These are phyloP conservation scores for Blastocystis sp. DNA, from an alignment of 352 stramenopile genomes.

Conservation along the genomic window DNA sequence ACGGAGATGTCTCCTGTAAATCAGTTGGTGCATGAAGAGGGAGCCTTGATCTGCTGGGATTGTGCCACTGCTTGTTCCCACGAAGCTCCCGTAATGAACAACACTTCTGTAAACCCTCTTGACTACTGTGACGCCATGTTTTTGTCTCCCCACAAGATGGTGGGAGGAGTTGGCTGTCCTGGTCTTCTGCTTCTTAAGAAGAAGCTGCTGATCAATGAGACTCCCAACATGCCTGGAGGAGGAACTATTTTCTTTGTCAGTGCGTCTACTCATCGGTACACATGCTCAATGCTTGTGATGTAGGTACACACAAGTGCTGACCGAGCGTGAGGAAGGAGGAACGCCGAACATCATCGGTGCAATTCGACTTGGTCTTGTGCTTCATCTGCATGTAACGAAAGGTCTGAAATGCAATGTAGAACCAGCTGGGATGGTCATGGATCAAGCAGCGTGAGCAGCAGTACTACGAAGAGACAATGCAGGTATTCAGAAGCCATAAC, in stretches of 20 bases:
- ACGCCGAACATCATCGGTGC: constrained; percentile 86
- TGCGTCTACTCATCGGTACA: constrained; percentile 72
- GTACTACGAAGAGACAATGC: constrained; percentile 65
- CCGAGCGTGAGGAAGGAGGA: constrained; percentile 86
- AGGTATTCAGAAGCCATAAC: constrained; percentile 67
- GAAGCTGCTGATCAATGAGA: constrained; percentile 69
- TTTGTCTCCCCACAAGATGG: constrained; percentile 89
- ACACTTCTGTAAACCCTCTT: constrained; percentile 66
- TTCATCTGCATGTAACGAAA: constrained; percentile 76
- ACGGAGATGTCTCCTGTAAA: constrained; percentile 80
- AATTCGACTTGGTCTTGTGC: constrained; percentile 80
- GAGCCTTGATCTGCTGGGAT: constrained; percentile 85
- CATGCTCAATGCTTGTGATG: constrained; percentile 72
- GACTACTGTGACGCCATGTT: constrained; percentile 85
- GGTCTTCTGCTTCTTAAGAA: constrained; percentile 90
- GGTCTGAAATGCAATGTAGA: constrained; percentile 62
- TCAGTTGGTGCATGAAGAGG: constrained; percentile 79
- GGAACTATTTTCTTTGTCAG: constrained; percentile 80
- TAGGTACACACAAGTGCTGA: constrained; percentile 45
- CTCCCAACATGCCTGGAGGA: constrained; percentile 68
- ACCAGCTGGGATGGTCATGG: constrained; percentile 64
- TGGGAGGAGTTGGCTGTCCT: constrained; percentile 81
- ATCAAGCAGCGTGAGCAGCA: constrained; percentile 69
- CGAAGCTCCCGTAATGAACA: constrained; percentile 87
- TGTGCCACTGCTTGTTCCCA: constrained; percentile 87